phyloP scores from a whole-genome alignment of 805 yeast genomes.

The Vanderwaltozyma verrucispora region DNA sequence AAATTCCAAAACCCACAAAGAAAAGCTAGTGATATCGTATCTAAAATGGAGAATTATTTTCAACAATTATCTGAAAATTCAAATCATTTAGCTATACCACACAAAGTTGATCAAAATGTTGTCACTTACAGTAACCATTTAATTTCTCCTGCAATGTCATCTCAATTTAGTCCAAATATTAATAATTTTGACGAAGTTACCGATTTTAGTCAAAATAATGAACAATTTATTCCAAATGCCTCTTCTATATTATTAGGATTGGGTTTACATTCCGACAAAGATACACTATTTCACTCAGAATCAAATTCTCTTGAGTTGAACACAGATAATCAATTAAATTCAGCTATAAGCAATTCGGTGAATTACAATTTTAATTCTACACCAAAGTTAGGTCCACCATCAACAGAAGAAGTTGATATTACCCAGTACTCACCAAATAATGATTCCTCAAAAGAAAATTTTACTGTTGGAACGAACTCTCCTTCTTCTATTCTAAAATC shows the following conservation, averaged over 20 bases:
- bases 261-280: conserved; percentile 10
- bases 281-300: conserved; percentile 2
- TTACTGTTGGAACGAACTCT: conserved; percentile 2
- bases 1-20: neutral
- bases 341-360: no score
- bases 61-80: neutral
- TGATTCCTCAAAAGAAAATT: neutral
- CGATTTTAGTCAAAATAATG: neutral
- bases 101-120: conserved; percentile 2
- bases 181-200: neutral
- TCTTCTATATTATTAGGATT: conserved; percentile 9
- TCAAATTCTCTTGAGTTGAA: conserved; percentile 22
- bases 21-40: conserved; percentile 2
- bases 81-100: neutral
- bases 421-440: neutral
- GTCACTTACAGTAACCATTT: conserved; percentile 1
- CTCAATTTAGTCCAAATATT: conserved; percentile 1
- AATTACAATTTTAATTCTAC: no score
- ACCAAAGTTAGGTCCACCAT: no score
- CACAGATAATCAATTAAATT: conserved; percentile 4
- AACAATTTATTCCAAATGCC: neutral
- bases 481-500: conserved; percentile 38
- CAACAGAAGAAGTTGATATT: no score
- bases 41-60: conserved; percentile 2
- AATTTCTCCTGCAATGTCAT: conserved; percentile 4